Evolutionary conservation across 116 monocot genomes (phyloP), one percentile per base, ranked within the genome.

Genomic region (Phalaenopsis hybrid): DNA sequence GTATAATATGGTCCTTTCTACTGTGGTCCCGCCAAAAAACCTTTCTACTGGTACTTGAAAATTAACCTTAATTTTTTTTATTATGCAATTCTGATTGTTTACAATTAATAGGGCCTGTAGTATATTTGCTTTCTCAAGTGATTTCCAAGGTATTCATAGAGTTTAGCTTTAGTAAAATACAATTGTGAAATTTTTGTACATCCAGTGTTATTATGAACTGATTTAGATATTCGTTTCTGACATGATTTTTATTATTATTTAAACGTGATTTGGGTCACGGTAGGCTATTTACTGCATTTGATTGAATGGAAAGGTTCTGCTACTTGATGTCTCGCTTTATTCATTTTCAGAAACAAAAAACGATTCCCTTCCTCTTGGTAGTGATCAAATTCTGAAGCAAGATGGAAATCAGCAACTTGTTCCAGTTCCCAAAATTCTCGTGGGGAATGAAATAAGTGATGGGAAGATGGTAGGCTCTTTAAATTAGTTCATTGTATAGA

Each of bases 381-480:
- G 25, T 37, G 80, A 75, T 59, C 33, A 31, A 37, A 84, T 33
- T 17, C 17, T 83, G 86, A 82, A 81, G 57, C 75, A 86, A 80
- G 78, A 79, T 75, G 87, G 79, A 31, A 82, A 75, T 33, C 44
- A 78, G 18, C 82, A 84, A 44, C 11, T 17, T 33, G 43, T 49
- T 79, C 79, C 78, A 70, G 59, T 80, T 46, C 88, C 89, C 44
- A 89, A 80, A 82, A 75, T 78, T 65, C 84, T 87, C 79, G 67
- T 77, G 44, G 65, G 21, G 18, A 86, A 85, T 84, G 91, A 88
- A 81, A 75, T 83, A 57, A 80, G 55, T 83, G 91, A 91, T 81
- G 89, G 91, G 44, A 92, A 81, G 52, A 84, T 77, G 88, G 92
- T 92, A 83, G 46, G 82, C n/a, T 79, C 8, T 79, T 48, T 69